Conservation (phyloP, 352 stramenopile species). For the Globisporangium canariense region DNA sequence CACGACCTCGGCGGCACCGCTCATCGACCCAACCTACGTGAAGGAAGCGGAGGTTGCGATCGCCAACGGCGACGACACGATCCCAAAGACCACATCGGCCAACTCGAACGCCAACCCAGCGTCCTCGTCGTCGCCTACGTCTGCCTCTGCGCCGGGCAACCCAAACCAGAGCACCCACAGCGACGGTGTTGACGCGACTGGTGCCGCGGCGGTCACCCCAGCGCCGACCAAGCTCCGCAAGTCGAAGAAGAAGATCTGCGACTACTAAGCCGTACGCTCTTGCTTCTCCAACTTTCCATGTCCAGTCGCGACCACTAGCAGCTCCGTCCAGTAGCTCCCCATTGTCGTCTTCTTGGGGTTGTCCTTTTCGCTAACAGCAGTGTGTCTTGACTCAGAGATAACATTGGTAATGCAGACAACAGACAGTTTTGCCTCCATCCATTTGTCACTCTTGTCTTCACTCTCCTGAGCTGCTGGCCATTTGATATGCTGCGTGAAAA, state of each 20-base stretch:
- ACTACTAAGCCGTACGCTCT: conserved; percentile 10
- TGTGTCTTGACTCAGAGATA: background rate
- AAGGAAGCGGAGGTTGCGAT: conserved; percentile 21
- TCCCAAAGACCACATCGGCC: conserved; percentile 12
- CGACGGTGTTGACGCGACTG: background rate
- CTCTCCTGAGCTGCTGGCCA: background rate
- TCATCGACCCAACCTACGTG: conserved; percentile 27
- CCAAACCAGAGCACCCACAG: background rate
- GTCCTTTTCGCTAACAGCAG: background rate
- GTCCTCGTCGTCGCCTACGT: background rate
- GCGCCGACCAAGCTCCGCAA: conserved; percentile 6
- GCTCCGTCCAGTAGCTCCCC: background rate
- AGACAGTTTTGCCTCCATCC: conserved; percentile 1
- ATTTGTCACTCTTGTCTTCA: background rate
- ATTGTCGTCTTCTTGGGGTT: background rate
- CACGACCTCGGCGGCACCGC: conserved; percentile 19
- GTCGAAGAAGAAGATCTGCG: conserved; percentile 17
- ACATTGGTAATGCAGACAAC: background rate
- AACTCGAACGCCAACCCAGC: conserved; percentile 5
- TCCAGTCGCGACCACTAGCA: background rate
- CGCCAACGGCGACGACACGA: conserved; percentile 11
- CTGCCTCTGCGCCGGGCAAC: background rate
- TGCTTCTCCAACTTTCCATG: background rate
- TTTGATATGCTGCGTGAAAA: background rate
- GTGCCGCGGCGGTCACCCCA: conserved; percentile 3